Conservation (phyloP, 139 green algal genomes). For the Nannochloris sp. region DNA sequence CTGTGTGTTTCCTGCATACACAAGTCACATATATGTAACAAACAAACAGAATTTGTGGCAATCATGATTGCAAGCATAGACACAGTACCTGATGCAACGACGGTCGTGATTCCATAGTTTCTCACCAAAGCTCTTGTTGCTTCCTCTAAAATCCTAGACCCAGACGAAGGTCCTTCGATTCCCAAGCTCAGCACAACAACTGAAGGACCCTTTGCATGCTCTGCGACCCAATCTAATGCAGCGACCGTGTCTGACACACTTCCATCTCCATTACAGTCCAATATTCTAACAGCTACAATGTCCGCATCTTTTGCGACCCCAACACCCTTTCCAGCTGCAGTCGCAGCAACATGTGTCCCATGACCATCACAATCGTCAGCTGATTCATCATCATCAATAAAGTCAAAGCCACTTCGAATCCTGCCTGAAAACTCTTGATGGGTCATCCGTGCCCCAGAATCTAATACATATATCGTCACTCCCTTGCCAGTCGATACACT, state of each 20-base stretch:
- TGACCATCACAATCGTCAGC: conserved; percentile 65
- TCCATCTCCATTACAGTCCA: conserved; percentile 53
- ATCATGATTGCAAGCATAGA: too few relatives aligned
- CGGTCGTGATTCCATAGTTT: conserved; percentile 32
- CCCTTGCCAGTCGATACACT: conserved; percentile 28
- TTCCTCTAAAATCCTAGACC: conserved; percentile 32
- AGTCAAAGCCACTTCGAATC: conserved; percentile 26
- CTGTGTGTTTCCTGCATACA: conserved; percentile 12
- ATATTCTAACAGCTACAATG: conserved; percentile 49
- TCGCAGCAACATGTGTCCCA: conserved; percentile 59
- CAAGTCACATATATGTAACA: too few relatives aligned
- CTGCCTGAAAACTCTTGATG: conserved; percentile 53
- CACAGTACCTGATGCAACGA: conserved; percentile 14
- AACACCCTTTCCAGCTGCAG: conserved; percentile 48
- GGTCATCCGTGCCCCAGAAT: conserved; percentile 42
- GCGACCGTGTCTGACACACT: conserved; percentile 54
- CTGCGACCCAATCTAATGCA: conserved; percentile 65
- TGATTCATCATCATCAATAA: conserved; percentile 35
- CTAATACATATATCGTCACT: conserved; percentile 64
- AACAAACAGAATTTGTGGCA: too few relatives aligned
- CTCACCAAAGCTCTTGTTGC: conserved; percentile 18
- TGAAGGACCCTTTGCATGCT: conserved; percentile 38
- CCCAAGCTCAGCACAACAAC: conserved; percentile 64
- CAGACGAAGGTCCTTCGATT: conserved; percentile 30
- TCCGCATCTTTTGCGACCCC: conserved; percentile 49